Base-by-base conservation (phyloP, 2,329 filamentous ascomycete species). In the Paracamarosporium sp. region DNA sequence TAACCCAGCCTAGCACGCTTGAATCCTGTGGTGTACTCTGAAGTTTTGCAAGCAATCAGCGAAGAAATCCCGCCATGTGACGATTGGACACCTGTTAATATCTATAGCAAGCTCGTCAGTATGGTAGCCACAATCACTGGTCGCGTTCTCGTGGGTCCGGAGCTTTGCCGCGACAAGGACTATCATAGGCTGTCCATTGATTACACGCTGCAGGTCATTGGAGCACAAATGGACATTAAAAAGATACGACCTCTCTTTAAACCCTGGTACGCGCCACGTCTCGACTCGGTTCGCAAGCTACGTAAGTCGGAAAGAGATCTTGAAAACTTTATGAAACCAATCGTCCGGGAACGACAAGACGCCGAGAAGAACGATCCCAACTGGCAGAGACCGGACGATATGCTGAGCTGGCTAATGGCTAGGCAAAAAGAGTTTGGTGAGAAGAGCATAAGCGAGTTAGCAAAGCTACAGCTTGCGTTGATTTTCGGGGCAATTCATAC, bases 401-500 rank as follows among this genome's bases (percentile, higher is more conserved):
- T 78, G 66, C 56, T 78, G 35, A 72, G 76, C 53, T 78, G 75
- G 75, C 62, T 77, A 51, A 63, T 78, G 52, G 71, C 73, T 27
- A 56, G 61, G 12, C 52, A 48, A 17, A 40, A 35, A 11, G 59
- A 61, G 3, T 60, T 59, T 12, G 63, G 61, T 2, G 60, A 54
- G 25, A 30, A 51, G 2, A 54, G n/a, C 25, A 59, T 40, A 25
- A 35, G 48, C 27, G 36, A 33, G 11, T 25, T 70, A 8, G 64
- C 62, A 2, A 50, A 57, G 15, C 25, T 48, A 3, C 70, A 73
- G 33, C 65, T 74, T 12, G 54, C 51, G 1, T 52, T 76, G 17
- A 70, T 65, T 11, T 71, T 76, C 24, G 73, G 67, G 15, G 67
- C 71, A 1, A 72, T 74, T 8, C 71, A 75, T 28, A 74, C 71